phyloP scores from a whole-genome alignment of 345 rosid species.

The Angophora floribunda region DNA sequence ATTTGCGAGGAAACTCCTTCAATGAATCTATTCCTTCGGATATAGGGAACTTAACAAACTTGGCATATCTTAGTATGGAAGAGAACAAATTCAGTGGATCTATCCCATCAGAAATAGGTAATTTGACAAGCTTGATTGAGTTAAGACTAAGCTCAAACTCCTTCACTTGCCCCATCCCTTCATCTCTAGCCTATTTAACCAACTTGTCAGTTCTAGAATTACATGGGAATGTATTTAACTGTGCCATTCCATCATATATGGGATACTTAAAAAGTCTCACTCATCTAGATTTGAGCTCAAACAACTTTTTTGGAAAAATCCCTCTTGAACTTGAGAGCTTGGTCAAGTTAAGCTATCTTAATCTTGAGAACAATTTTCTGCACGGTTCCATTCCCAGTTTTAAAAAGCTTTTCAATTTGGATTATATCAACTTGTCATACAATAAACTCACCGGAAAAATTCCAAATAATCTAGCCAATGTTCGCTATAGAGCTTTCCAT shows the following conservation, averaged over 20 bases:
- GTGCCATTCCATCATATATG: not conserved
- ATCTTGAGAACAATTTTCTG: not conserved
- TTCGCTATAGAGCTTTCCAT: rapidly evolving
- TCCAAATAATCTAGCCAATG: not conserved
- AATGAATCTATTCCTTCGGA: not conserved
- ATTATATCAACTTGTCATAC: not conserved
- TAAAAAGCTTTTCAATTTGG: not conserved
- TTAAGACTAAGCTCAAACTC: no score
- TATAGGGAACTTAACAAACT: not conserved
- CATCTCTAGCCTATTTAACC: not conserved
- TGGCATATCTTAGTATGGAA: not conserved
- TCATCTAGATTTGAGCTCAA: not conserved
- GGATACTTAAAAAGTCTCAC: not conserved
- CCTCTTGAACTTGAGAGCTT: not conserved
- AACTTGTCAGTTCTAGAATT: not conserved
- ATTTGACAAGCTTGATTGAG: not conserved
- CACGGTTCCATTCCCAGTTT: not conserved
- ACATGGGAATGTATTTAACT: not conserved
- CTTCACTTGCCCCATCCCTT: not conserved
- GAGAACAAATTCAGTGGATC: not conserved
- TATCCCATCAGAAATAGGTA: rapidly evolving
- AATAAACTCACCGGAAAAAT: not conserved
- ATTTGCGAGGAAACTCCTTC: not conserved
- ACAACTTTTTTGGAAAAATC: not conserved
- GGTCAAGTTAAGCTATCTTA: not conserved